Percentiles rank a stretch among this genome's conserved stretches.
These are phyloP conservation scores for Striga asiatica DNA, from an alignment of 257 asterid genomes.

Conservation along the genomic window DNA sequence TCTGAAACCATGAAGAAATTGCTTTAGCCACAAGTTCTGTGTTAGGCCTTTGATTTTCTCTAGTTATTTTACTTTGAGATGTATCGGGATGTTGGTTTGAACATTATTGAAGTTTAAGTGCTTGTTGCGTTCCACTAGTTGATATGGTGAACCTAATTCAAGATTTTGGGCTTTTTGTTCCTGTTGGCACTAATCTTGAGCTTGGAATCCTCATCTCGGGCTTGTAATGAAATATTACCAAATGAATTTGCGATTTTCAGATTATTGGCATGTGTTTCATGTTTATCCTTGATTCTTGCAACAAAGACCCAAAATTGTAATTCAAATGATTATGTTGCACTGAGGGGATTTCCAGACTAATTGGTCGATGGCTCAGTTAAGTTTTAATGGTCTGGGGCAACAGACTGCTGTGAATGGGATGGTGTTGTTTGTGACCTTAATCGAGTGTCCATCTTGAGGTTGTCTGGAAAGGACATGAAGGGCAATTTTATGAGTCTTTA, in stretches of 20 bases:
- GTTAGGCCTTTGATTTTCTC: conserved; percentile 6
- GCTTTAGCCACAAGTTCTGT: conserved; percentile 40
- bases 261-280: conserved; percentile 33
- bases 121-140: neutral
- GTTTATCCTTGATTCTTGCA: conserved; percentile 32
- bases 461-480: conserved; percentile 46
- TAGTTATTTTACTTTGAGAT: conserved; percentile 27
- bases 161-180: conserved; percentile 18
- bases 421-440: conserved; percentile 59
- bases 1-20: conserved; percentile 29
- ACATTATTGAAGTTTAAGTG: conserved; percentile 17
- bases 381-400: conserved; percentile 40
- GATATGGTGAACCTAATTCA: conserved; percentile 10
- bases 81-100: conserved; percentile 35
- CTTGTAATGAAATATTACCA: conserved; percentile 19
- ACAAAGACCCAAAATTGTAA: conserved; percentile 40
- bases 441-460: conserved; percentile 52
- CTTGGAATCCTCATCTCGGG: conserved; percentile 14
- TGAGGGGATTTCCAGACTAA: conserved; percentile 58
- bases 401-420: conserved; percentile 67
- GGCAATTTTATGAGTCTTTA: conserved; percentile 44
- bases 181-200: conserved; percentile 23
- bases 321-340: conserved; percentile 48
- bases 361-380: conserved; percentile 48
- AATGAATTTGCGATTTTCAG: conserved; percentile 30